Base-by-base conservation (phyloP, 495 filamentous ascomycete genomes). In the Penicillium bialowiezense region DNA sequence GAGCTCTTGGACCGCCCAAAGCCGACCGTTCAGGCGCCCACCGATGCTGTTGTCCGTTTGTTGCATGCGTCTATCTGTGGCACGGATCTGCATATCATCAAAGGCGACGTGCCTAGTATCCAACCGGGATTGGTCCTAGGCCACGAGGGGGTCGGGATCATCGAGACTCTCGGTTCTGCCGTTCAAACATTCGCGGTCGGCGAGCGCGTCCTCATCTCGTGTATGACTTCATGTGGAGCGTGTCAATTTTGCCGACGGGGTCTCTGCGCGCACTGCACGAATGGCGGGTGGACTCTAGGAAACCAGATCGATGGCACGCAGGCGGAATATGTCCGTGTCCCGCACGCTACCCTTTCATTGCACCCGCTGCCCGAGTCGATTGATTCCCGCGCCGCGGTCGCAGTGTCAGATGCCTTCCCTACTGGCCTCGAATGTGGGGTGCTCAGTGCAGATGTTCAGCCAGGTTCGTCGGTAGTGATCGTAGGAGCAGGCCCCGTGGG, bases 91-190 rank as follows among this genome's bases (percentile, higher is more conserved):
- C 90, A 93, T 56, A 73, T 93, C 39, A 74, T 86, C 15, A 87
- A 93, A 57, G 80, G 83, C 44, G 64, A 72, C 17, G 74, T 95
- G 13, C 66, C 90, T 2, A 76, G 89, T 59, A 55, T 90, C 37
- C 70, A 81, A 44, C 82, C 85, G 43, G 88, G 88, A 28, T 85
- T 90, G 63, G 87, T 92, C 50, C 72, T 92, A 0, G 90, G 90
- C 35, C 89, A 93, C 61, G 89, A 93, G 54, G 90, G 90, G 65
- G 88, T 85, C 58, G 89, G 89, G n/a, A 67, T 87, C 13, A 83
- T 92, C 9, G 86, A 91, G 17, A 63, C 76, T 14, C 72, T 90
- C n/a, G 88, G 88, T 1, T 55, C 75, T 0, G 76, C 55, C 0
- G 83, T 89, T 5, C 79, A 67, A 23, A 69, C 63, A 1, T 60